Evolutionary conservation across 129 eudicot species (phyloP).

Genomic region (carrot (Daucus carota)): DNA sequence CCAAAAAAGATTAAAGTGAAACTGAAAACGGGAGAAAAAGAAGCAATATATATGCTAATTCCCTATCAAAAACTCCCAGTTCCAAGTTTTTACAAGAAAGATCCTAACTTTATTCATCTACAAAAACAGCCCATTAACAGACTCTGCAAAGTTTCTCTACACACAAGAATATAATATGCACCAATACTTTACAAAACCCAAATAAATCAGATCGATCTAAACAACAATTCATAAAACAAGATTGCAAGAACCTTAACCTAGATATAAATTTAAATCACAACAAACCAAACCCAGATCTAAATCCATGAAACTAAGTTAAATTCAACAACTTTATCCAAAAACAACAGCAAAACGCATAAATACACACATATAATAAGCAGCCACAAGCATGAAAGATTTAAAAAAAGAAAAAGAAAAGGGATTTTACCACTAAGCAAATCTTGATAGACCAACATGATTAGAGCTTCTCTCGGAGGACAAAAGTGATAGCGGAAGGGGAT

Average conservation of each 20-base stretch:
- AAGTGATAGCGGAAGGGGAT: neutral
- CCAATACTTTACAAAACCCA: neutral
- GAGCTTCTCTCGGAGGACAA: slow-evolving; percentile 7
- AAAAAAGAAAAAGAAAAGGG: neutral
- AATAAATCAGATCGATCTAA: slow-evolving; percentile 8
- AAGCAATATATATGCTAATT: too few relatives aligned
- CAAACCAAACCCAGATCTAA: neutral
- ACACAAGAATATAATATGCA: neutral
- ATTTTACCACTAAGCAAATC: slow-evolving; percentile 38
- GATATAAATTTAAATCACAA: neutral
- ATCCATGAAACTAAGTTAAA: neutral
- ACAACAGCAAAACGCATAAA: neutral
- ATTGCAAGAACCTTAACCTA: neutral
- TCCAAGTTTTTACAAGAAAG: neutral
- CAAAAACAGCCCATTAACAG: neutral
- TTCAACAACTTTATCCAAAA: neutral
- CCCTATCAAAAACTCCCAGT: too few relatives aligned
- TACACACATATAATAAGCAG: too few relatives aligned
- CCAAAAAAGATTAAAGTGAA: neutral
- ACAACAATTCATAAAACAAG: neutral
- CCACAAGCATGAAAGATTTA: too few relatives aligned
- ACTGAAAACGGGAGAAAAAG: neutral
- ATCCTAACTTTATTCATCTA: neutral
- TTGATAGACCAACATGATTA: slow-evolving; percentile 51
- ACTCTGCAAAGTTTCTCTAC: neutral